Conservation (phyloP, 2,329 filamentous ascomycete species). For the Balansia obtecta region DNA sequence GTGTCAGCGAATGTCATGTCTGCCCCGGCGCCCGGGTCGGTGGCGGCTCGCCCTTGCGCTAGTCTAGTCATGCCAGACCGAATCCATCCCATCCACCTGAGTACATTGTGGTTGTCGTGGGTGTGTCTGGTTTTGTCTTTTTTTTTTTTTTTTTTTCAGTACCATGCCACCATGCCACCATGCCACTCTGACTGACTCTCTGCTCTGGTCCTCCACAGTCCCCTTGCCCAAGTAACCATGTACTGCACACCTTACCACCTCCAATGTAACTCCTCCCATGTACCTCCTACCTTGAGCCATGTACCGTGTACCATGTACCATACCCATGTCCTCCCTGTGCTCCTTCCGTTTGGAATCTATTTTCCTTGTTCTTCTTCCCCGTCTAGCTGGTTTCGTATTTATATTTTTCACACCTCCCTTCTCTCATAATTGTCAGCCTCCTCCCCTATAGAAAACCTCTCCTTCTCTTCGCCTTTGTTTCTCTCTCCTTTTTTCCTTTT, state of each 20-base stretch:
- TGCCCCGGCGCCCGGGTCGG: constrained; percentile 4
- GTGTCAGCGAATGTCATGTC: constrained; percentile 2
- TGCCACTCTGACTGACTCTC: constrained; percentile 4
- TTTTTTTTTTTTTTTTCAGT: too few species aligned
- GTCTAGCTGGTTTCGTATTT: constrained; percentile 5
- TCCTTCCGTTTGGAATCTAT: constrained; percentile 7
- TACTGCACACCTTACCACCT: not conserved
- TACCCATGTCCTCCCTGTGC: constrained; percentile 2
- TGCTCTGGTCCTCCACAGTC: constrained; percentile 4
- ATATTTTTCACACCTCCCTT: constrained; percentile 5
- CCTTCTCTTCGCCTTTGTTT: constrained; percentile 4
- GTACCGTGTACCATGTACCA: constrained; percentile 4
- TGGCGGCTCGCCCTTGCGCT: constrained; percentile 8
- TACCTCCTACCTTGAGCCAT: constrained; percentile 4
- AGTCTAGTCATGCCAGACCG: constrained; percentile 7
- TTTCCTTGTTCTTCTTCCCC: constrained; percentile 6
- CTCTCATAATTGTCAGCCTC: constrained; percentile 1
- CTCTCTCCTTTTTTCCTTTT: not conserved
- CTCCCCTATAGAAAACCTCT: not conserved
- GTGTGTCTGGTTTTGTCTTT: not conserved
- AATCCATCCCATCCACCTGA: constrained; percentile 4
- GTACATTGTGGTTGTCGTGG: not conserved
- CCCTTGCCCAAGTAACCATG: constrained; percentile 3
- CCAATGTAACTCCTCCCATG: constrained; percentile 4
- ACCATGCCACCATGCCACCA: too few species aligned